Base-by-base conservation (phyloP, 495 filamentous ascomycete species). In the Aspergillus nanangensis region DNA sequence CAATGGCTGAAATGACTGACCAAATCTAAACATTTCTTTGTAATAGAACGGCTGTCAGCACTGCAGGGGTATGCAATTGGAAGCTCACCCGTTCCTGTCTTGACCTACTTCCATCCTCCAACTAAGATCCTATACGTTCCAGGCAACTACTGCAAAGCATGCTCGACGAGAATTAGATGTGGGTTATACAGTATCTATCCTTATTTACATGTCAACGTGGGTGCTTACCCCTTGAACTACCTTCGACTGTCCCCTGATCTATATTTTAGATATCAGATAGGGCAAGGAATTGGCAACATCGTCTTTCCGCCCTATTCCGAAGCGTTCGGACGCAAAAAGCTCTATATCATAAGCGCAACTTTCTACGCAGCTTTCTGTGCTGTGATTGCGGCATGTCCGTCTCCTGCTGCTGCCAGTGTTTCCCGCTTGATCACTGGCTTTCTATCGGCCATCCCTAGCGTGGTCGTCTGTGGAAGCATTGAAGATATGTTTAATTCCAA, bases 221-320 rank as follows among this genome's bases (percentile, higher is more conserved):
- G 62, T 47, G 7, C n/a, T 38, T 20, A 0, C 41, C 33, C 11
- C 47, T 13, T 40, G 22, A 25, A n/a, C 19, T 13, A 8, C 53
- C 63, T 1, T 39, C 49, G 21, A 9, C 24, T 40, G 18, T 50
- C 38, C 7, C 9, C 4, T 35, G 17, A 15, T 14, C 31, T 8
- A 40, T 13, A n/a, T n/a, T 8, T 10, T 38, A 70, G 56, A 35
- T 75, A 69, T 45, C 53, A 65, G 2, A 45, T 78, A 1, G 71
- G 67, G 0, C 74, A 78, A 56, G 64, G 51, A 8, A n/a, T 75
- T 19, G 74, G 70, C 3, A 69, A 66, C 7, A 51, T 78, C 21
- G 42, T 77, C 9, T 69, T 76, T 17, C 70, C 72, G 9, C 65
- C 74, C 3, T 70, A 62, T 8, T 73, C 71, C 0, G 75, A 78